These are phyloP conservation scores for Alternaria burnsii DNA, from an alignment of 2,329 filamentous ascomycete genomes.

Conservation along the genomic window DNA sequence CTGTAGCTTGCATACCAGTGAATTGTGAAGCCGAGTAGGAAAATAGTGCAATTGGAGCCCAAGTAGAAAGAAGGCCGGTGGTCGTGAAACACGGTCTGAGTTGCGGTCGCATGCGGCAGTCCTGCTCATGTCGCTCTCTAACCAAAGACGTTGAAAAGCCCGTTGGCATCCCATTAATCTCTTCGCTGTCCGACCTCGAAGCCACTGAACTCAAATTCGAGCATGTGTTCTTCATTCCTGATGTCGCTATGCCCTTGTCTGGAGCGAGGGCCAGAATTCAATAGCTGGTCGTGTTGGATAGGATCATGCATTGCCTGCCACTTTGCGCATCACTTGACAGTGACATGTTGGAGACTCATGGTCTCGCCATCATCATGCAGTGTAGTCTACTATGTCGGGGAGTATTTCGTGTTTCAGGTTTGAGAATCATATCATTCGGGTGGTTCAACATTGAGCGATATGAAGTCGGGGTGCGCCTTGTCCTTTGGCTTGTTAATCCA, in stretches of 20 bases:
- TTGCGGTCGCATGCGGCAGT: not conserved
- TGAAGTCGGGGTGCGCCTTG: not conserved
- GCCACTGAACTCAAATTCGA: not conserved
- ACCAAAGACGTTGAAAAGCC: not conserved
- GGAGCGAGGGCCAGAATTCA: not conserved
- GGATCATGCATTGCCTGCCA: conserved; percentile 1
- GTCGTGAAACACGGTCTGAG: not conserved
- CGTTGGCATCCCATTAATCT: not conserved
- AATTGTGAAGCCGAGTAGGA: not conserved
- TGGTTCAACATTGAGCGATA: not conserved
- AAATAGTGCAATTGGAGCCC: not conserved
- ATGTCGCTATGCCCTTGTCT: not conserved
- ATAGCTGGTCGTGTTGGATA: not conserved
- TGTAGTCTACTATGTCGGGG: not conserved
- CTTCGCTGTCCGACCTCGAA: not conserved
- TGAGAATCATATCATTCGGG: not conserved
- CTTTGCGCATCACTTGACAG: not conserved
- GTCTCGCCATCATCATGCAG: not conserved
- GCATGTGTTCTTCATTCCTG: not conserved
- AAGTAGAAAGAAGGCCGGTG: not conserved
- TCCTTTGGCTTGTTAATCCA: not conserved
- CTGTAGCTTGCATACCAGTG: not conserved
- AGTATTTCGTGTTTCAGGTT: not conserved
- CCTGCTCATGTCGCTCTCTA: not conserved
- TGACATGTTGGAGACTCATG: not conserved